phyloP scores from a whole-genome alignment of 345 rosid genomes.

The Pistacia integerrima region DNA sequence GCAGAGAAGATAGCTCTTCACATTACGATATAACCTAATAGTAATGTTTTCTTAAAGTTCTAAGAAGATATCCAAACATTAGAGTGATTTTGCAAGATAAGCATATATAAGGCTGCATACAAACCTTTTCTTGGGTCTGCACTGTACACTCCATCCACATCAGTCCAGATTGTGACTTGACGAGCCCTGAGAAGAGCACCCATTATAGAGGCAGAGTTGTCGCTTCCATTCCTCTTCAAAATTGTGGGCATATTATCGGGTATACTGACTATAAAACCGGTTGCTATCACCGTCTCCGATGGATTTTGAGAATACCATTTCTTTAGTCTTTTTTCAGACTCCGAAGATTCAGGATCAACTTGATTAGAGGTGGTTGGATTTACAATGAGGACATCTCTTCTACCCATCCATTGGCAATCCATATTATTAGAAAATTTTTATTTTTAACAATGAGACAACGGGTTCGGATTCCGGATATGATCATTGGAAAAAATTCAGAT shows the following conservation, averaged over 20 bases:
- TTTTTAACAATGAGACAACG: no score
- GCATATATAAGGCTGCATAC: constrained; percentile 10
- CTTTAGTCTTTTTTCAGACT: no score
- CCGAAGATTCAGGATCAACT: no score
- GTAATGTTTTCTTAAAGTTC: constrained; percentile 10
- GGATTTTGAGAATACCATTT: constrained; percentile 77
- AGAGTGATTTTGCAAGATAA: not conserved
- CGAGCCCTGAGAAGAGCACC: constrained; percentile 83
- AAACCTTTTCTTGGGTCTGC: constrained; percentile 99
- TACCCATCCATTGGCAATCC: constrained; percentile 95
- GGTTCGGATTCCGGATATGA: no score
- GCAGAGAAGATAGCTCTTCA: constrained; percentile 29
- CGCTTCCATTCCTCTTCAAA: constrained; percentile 98
- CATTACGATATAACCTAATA: constrained; percentile 18
- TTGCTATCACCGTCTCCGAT: constrained; percentile 70
- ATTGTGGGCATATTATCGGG: constrained; percentile 93
- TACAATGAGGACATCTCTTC: constrained; percentile 92
- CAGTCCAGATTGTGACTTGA: constrained; percentile 97
- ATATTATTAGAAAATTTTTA: not conserved
- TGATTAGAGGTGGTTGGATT: no score
- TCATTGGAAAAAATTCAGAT: no score
- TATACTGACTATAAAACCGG: constrained; percentile 98
- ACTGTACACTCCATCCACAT: constrained; percentile 97
- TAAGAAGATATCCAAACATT: not conserved
- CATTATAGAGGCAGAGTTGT: constrained; percentile 97